Evolutionary conservation across 139 green algal species (phyloP).

Genomic region (Closterium sp.): DNA sequence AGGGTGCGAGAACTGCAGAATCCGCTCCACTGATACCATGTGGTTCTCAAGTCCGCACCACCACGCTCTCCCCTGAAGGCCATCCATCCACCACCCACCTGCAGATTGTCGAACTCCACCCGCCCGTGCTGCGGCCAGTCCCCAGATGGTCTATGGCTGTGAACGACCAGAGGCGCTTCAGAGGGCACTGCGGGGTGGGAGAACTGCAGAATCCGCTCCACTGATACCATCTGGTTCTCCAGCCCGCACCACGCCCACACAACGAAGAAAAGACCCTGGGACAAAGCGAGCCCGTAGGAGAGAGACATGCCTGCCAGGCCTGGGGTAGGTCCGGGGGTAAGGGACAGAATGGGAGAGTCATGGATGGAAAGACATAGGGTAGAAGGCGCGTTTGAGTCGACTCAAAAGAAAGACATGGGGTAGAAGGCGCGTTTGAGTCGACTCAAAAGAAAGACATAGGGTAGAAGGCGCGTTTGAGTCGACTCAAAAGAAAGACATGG

Average conservation of each 20-base stretch:
- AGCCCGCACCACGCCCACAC: slow-evolving; percentile 60
- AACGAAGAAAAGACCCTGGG: slow-evolving; percentile 78
- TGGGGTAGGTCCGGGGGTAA: slow-evolving; percentile 10
- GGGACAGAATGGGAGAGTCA: background rate
- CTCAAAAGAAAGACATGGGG: no score
- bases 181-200: background rate
- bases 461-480: no score
- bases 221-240: slow-evolving; percentile 9
- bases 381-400: no score
- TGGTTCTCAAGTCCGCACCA: slow-evolving; percentile 79
- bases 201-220: slow-evolving; percentile 59
- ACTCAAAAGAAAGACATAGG: no score
- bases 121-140: slow-evolving; percentile 65
- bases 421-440: no score
- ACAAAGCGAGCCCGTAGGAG: slow-evolving; percentile 81
- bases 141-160: background rate
- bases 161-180: background rate
- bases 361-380: background rate
- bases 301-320: slow-evolving; percentile 86
- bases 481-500: no score
- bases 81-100: slow-evolving; percentile 59
- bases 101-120: slow-evolving; percentile 61
- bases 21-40: slow-evolving; percentile 63
- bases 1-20: slow-evolving; percentile 51
- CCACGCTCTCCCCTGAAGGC: slow-evolving; percentile 60